phyloP scores from a whole-genome alignment of 2,329 filamentous ascomycete species.

The Colletotrichum karsti region DNA sequence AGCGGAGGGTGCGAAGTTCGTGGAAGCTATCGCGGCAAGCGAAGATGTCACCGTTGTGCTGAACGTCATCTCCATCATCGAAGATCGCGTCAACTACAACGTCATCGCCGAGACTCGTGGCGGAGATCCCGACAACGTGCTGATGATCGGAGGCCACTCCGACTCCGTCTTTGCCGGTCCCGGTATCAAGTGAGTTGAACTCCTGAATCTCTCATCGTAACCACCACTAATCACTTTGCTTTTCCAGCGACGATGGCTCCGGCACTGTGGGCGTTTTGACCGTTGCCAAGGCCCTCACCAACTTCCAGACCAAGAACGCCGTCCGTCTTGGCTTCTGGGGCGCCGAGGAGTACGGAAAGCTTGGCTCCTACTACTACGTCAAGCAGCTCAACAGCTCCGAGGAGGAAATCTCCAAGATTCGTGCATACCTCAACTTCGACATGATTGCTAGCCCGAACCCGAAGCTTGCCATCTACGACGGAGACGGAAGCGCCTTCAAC shows the following conservation, averaged over 20 bases:
- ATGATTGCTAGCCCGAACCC: constrained; percentile 63
- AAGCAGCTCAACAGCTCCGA: constrained; percentile 48
- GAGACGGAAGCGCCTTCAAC: constrained; percentile 69
- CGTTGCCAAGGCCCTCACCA: constrained; percentile 51
- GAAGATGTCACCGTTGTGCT: constrained; percentile 41
- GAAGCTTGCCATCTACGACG: constrained; percentile 64
- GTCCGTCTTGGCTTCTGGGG: constrained; percentile 61
- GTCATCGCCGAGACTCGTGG: constrained; percentile 58
- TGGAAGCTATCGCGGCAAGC: constrained; percentile 40
- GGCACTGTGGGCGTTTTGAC: constrained; percentile 59
- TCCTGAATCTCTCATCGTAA: no score
- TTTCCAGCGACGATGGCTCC: constrained; percentile 64
- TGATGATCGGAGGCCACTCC: constrained; percentile 56
- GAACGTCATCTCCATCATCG: constrained; percentile 56
- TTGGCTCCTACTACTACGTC: constrained; percentile 60
- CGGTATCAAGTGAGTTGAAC: constrained; percentile 60
- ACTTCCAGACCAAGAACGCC: constrained; percentile 55
- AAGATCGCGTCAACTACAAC: constrained; percentile 57
- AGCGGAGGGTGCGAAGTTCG: constrained; percentile 48
- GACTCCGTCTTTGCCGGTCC: constrained; percentile 59
- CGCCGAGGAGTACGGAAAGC: constrained; percentile 59
- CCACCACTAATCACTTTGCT: not conserved
- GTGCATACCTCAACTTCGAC: constrained; percentile 65
- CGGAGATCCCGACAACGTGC: constrained; percentile 57
- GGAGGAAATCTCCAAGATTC: constrained; percentile 56